Base-by-base conservation (phyloP, 2,329 filamentous ascomycete genomes). In the Trichocomaceae sp. region DNA sequence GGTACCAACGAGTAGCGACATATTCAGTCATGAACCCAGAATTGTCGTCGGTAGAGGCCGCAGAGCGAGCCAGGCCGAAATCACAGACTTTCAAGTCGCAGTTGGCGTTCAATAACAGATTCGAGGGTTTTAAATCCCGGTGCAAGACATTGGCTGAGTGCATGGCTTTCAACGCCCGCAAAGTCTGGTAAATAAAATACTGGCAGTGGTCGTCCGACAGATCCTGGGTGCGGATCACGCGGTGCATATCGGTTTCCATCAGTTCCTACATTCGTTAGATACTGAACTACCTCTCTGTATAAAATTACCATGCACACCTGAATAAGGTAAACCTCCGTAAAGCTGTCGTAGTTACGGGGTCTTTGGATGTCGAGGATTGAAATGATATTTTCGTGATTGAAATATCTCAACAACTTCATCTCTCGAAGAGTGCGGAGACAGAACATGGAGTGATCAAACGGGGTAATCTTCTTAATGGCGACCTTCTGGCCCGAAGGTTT, bases 21-120 rank as follows among this genome's bases (percentile, higher is more conserved):
- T 99, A 99, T 95, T 99, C 93, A 15, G 93, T 99, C 93, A 99
- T 99, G 83, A 99, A 99, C 20, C 93, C 93, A n/a, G 92, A 96
- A 76, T 99, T 99, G 74, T 99, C 93, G 69, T 99, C 93, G 63
- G 95, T 95, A 9, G 92, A 96, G 8, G 93, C 93, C 12, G 93
- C 93, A 9, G 92, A 97, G 67, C 91, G 86, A 48, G 93, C 93
- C 55, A 99, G 83, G 69, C 93, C 93, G 68, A 99, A 99, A 73
- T 99, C 93, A 76, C 93, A 99, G 63, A 99, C 93, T 76, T 99
- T 99, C 63, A 99, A 80, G 76, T 99, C 93, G 75, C 93, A 99
- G 75, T 99, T 99, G 67, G 93, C 93, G 70, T 99, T 99, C 59
- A 99, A 82, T 23, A 99, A 85, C 58, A 99, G 78, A 71, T 99